Evolutionary conservation across 805 yeast species (phyloP), one percentile per base, ranked within the genome.

Genomic region (Blastobotrys peoriensis): DNA sequence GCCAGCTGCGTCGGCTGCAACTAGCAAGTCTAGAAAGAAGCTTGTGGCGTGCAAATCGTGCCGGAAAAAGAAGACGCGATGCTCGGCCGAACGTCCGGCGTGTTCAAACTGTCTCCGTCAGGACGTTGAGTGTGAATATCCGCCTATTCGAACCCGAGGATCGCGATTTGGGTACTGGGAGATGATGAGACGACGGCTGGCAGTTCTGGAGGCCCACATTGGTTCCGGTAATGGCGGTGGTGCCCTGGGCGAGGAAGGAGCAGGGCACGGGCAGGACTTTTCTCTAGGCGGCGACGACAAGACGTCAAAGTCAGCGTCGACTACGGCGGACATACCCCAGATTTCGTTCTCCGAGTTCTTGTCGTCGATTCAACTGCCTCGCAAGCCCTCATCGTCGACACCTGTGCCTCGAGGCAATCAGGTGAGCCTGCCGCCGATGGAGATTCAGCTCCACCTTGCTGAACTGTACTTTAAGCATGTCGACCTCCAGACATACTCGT

Each of bases 21-120:
- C 18, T 6, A 39, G 28, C 30, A 44, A 46, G 40, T 47, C 43
- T 30, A 45, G 41, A 16, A 62, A 57, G 36, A 58, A 60, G 40
- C 53, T 59, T 20, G 65, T 60, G 21, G 67, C 67, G 5, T 63
- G 67, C 44, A 49, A 50, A 30, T 61, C 60, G 16, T 63, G 67
- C 41, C 48, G 67, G n/a, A 59, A 58, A 40, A 64, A 64, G 49
- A 63, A 63, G 54, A 63, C 62, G 44, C 61, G 61, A 46, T 63
- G 67, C 49, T 58, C 67, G 1, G 64, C 63, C 13, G 66, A 56
- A 36, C 53, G 67, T 5, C 67, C 67, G 3, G 67, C 67, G 4
- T 63, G 67, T 43, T 52, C 60, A 10, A 56, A 57, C 50, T 63
- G 67, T 38, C 53, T 63, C 15, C 55, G 64, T 8, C 52, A 56